Base-by-base conservation (phyloP, 345 rosid genomes). In the Eucalyptus pumila region DNA sequence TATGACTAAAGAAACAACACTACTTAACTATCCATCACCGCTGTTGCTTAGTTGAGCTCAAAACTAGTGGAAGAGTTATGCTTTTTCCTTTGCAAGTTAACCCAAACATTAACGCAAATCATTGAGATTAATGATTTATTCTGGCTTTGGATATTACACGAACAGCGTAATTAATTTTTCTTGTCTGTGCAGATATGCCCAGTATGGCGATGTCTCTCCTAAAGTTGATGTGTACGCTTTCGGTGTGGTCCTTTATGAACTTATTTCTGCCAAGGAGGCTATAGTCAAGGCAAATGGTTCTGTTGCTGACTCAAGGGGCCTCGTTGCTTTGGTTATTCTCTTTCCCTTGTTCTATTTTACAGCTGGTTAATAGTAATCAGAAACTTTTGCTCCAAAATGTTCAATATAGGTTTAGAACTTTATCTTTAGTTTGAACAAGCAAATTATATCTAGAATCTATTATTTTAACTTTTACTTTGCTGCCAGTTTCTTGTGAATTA, bases 201-300 rank as follows among this genome's bases (percentile, higher is more conserved):
- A 91, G 54, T 96, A 94, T 87, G 98, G 99, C 23, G 98, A 96
- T 89, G 97, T 97, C 87, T 97, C 99, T 90, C 93, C 99, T 8
- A 98, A 98, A 91, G 94, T 95, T 30, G 99, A 97, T 92, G 99
- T 98, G 44, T 98, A 93, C 80, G 99, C 99, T 27, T 96, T 98
- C 87, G 99, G 99, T 51, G 99, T 98, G 89, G 98, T 98, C 86
- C 97, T 98, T 40, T 98, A 95, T 72, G 99, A 98, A 87, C 96
- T 98, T 87, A 95, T 98, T 47, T 97, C 99, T 81, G 99, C 97
- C 10, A 98, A 97, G 92, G 96, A 93, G 34, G 99, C 99, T 24
- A 94, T 98, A n/a, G 97, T 97, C 90, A 96, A 93, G 93, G 26
- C 85, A 24, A 94, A 90, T 32, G 94, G 90, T 85, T 62, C 95